Evolutionary conservation across 1,139 yeast species (phyloP).

Genomic region (Taiozyma onychis): DNA sequence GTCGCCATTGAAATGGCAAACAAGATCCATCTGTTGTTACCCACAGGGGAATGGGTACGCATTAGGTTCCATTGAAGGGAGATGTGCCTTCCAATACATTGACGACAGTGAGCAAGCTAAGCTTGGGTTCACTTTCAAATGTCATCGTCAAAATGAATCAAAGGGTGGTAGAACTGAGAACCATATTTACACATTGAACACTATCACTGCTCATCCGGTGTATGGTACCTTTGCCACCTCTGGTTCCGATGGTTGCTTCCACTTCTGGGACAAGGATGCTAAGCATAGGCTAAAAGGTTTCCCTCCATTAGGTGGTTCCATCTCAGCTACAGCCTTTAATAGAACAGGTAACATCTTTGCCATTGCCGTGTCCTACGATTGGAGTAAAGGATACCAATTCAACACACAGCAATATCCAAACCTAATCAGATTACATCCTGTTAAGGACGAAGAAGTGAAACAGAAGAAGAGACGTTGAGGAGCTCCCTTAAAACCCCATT

Average conservation of each 20-base stretch:
- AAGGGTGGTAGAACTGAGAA: slow-evolving; percentile 34
- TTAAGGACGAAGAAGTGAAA: slow-evolving; percentile 81
- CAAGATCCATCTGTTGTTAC: slow-evolving; percentile 76
- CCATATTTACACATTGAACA: slow-evolving; percentile 72
- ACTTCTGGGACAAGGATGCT: slow-evolving; percentile 96
- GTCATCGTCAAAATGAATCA: slow-evolving; percentile 63
- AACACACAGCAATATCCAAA: slow-evolving; percentile 74
- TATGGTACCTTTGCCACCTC: slow-evolving; percentile 92
- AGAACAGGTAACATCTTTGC: slow-evolving; percentile 82
- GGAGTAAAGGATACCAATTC: slow-evolving; percentile 85
- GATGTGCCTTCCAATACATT: slow-evolving; percentile 94
- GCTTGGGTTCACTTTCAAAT: slow-evolving; percentile 83
- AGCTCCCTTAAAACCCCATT: background rate
- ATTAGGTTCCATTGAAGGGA: slow-evolving; percentile 88
- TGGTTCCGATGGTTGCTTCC: slow-evolving; percentile 91
- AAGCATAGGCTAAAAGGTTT: slow-evolving; percentile 82
- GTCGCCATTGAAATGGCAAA: slow-evolving; percentile 92
- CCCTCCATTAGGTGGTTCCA: slow-evolving; percentile 66
- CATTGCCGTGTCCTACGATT: slow-evolving; percentile 89
- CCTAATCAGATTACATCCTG: slow-evolving; percentile 75
- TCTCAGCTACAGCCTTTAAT: slow-evolving; percentile 77
- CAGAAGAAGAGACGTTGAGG: slow-evolving; percentile 51
- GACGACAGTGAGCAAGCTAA: slow-evolving; percentile 74
- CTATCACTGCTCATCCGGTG: slow-evolving; percentile 80
- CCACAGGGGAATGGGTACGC: slow-evolving; percentile 92